Percentiles rank a stretch among this genome's conserved stretches.
phyloP scores from a whole-genome alignment of 2,329 filamentous ascomycete species.

The Aspergillus udagawae region DNA sequence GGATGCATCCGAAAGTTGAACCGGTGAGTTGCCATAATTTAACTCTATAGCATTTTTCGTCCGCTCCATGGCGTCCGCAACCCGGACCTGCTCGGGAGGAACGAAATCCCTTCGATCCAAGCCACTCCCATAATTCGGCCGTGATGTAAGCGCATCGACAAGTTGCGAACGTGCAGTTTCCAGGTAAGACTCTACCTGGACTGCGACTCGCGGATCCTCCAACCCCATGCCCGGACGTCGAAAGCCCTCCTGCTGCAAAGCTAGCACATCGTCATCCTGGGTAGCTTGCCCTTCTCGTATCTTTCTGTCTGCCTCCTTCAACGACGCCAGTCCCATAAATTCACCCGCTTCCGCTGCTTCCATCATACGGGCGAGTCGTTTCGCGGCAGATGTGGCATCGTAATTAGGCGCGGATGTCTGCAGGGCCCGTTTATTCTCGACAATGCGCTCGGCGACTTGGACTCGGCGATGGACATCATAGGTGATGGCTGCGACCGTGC shows the following conservation, averaged over 20 bases:
- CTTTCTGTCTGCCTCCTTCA: conserved; percentile 25
- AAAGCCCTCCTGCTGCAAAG: neutral
- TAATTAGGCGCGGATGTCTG: conserved; percentile 41
- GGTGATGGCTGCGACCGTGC: conserved; percentile 38
- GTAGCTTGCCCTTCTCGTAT: conserved; percentile 10
- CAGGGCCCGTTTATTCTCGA: conserved; percentile 42
- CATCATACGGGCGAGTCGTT: conserved; percentile 38
- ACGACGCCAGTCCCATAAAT: conserved; percentile 36
- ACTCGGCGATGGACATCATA: conserved; percentile 42
- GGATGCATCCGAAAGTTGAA: neutral
- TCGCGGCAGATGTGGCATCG: conserved; percentile 36
- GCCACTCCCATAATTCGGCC: neutral
- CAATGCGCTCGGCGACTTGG: conserved; percentile 38
- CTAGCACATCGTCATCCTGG: neutral
- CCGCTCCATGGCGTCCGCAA: conserved; percentile 1
- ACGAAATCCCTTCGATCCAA: neutral
- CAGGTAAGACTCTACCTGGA: conserved; percentile 4
- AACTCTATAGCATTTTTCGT: neutral
- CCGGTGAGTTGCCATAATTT: neutral
- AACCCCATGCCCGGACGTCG: neutral
- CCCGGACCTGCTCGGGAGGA: conserved; percentile 1
- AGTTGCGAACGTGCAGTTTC: conserved; percentile 1
- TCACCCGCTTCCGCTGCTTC: conserved; percentile 43
- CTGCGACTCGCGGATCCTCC: neutral
- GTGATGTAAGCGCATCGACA: neutral